Evolutionary conservation across 768 basidiomycete genomes (phyloP), one percentile per base, ranked within the genome.

Genomic region (Rhodotorula graminis): DNA sequence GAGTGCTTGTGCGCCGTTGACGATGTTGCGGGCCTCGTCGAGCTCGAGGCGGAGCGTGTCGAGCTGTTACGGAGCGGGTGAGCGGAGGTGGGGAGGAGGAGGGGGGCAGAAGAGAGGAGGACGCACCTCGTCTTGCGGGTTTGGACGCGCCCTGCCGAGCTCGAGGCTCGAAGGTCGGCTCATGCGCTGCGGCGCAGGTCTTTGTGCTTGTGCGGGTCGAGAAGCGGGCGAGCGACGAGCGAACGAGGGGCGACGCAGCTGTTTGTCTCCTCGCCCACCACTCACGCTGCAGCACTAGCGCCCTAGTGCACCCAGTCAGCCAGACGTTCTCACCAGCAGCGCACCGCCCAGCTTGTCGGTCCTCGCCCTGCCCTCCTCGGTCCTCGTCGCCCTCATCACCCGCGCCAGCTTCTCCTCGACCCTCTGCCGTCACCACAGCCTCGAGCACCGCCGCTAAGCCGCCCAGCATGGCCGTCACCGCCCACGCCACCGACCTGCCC

Each of bases 11-110:
- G 70, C 70, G 12, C 70, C 65, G 4, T 50, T 16, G 19, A 58
- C 49, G 15, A 64, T 61, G n/a, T 63, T 57, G 29, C 47, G 33
- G 0, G 62, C 49, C 37, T 71, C 70, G 16, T 52, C 33, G 14
- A 59, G 64, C 27, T 63, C 49, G 7, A 52, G 37, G 14, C 25
- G 56, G 16, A 66, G 29, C 0, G 2, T 1, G 11, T 29, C 46
- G 57, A 66, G 65, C 65, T 66, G 46, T n/a, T 14, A 29, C 42
- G 27, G 56, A n/a, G n/a, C 5, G n/a, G 25, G 29, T 18, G 56
- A 33, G 56, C 31, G 31, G 46, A 58, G 27, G 65, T 67, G 65
- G 55, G 61, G 55, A 44, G 37, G 42, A 31, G 5, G 31, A 65
- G 9, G 52, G 31, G 50, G 27, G 14, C 37, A 42, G 33, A 10